These are phyloP conservation scores for Gonapodya sp. DNA, from an alignment of 192 early-diverging fungal genomes.

Conservation along the genomic window DNA sequence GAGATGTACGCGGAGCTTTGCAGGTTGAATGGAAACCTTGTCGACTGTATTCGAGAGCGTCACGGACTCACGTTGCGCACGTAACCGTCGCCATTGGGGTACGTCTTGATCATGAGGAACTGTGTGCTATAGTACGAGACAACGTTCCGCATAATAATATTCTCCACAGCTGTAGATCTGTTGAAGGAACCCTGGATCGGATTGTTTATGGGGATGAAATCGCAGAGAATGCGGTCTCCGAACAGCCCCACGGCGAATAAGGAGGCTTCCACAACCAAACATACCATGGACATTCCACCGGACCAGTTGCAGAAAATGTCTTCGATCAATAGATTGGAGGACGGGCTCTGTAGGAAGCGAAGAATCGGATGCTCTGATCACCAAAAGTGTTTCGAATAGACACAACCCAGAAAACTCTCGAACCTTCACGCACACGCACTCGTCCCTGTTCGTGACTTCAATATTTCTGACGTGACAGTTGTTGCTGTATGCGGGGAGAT, in stretches of 20 bases:
- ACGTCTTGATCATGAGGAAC: constrained; percentile 1
- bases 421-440: neutral
- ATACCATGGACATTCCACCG: neutral
- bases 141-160: neutral
- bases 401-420: too few species aligned
- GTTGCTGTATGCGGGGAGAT: neutral
- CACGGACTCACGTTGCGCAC: neutral
- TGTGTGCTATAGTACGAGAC: neutral
- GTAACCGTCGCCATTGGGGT: neutral
- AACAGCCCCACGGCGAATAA: too few species aligned
- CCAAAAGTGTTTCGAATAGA: too few species aligned
- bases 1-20: neutral
- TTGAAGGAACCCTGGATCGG: neutral
- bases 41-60: too few species aligned
- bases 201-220: neutral
- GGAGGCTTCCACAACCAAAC: neutral
- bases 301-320: neutral
- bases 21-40: too few species aligned
- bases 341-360: neutral
- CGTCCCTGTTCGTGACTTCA: neutral
- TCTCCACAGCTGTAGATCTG: neutral
- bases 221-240: too few species aligned
- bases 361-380: too few species aligned
- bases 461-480: neutral
- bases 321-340: neutral